Conservation (phyloP, 805 yeast species). For the Schwanniomyces vanrijiae region DNA sequence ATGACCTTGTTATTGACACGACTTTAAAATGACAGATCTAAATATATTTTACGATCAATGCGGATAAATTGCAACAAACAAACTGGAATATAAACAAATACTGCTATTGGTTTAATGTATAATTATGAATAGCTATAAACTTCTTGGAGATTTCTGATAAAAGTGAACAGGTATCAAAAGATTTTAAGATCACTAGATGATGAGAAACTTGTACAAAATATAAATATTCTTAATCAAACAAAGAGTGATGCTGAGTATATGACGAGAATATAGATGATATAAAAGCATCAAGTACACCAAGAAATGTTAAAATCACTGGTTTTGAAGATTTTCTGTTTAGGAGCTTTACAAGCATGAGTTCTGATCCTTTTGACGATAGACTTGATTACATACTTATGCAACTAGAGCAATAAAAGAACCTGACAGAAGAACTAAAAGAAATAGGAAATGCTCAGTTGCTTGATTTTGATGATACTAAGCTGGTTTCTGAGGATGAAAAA, state of each 20-base stretch:
- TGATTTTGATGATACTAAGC: neutral
- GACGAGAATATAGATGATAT: neutral
- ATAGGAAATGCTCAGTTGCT: neutral
- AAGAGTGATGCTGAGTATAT: neutral
- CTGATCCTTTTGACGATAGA: conserved; percentile 25
- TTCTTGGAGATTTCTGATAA: conserved; percentile 1
- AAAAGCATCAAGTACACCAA: neutral
- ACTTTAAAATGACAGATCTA: neutral
- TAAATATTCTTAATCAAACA: conserved; percentile 14
- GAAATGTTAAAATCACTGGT: neutral
- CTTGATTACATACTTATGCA: conserved; percentile 15
- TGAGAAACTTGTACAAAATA: conserved; percentile 16
- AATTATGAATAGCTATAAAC: neutral
- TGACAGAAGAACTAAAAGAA: neutral
- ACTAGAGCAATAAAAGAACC: conserved; percentile 8
- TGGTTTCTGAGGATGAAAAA: conserved; percentile 1
- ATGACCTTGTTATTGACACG: conserved; percentile 1
- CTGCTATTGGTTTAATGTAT: neutral
- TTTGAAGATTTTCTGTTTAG: neutral
- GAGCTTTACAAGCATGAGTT: conserved; percentile 9
- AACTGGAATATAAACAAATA: neutral
- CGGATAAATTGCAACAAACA: neutral
- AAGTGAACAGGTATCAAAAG: conserved; percentile 6
- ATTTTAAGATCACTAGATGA: conserved; percentile 20
- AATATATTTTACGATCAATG: neutral